Percentiles rank a stretch among this genome's conserved stretches.
These are phyloP conservation scores for Salvia rosmarinus DNA, from an alignment of 257 asterid species.

Conservation along the genomic window DNA sequence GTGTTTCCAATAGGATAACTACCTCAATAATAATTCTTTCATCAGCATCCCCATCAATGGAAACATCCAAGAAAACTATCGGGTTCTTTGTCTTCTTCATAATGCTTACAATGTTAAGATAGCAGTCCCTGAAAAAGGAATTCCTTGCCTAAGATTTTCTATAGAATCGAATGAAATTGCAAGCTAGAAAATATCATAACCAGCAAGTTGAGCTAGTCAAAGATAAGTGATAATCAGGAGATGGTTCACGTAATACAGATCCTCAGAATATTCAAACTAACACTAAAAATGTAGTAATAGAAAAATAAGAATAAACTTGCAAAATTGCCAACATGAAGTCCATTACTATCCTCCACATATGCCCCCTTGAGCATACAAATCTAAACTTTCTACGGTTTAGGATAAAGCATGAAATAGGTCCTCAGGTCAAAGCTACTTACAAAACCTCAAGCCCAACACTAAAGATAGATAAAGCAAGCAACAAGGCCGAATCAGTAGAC, in stretches of 20 bases:
- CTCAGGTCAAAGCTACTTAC: neutral
- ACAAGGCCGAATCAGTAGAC: neutral
- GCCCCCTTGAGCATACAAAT: neutral
- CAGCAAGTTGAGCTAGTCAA: constrained; percentile 5
- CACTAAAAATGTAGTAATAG: constrained; percentile 4
- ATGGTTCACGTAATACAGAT: neutral
- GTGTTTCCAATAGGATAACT: constrained; percentile 14
- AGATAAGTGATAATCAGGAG: neutral
- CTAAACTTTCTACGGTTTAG: neutral
- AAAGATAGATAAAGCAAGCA: neutral
- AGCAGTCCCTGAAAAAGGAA: constrained; percentile 21
- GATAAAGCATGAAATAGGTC: neutral
- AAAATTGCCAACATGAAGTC: constrained; percentile 1
- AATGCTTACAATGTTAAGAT: constrained; percentile 33
- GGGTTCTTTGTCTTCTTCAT: constrained; percentile 75
- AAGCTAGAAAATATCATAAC: constrained; percentile 5
- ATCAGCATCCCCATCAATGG: constrained; percentile 65
- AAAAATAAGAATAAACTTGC: neutral
- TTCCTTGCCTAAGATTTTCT: constrained; percentile 23
- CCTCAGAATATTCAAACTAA: constrained; percentile 8
- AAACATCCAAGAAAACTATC: constrained; percentile 74
- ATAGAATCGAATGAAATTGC: constrained; percentile 16
- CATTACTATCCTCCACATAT: neutral
- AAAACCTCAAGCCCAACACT: too few relatives aligned
- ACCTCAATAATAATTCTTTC: constrained; percentile 88